A percentile compares a stretch with the other conserved stretches of the same genome.
These are phyloP conservation scores for Schizophyllum commune DNA, from an alignment of 1,284 basidiomycete species.

Conservation along the genomic window DNA sequence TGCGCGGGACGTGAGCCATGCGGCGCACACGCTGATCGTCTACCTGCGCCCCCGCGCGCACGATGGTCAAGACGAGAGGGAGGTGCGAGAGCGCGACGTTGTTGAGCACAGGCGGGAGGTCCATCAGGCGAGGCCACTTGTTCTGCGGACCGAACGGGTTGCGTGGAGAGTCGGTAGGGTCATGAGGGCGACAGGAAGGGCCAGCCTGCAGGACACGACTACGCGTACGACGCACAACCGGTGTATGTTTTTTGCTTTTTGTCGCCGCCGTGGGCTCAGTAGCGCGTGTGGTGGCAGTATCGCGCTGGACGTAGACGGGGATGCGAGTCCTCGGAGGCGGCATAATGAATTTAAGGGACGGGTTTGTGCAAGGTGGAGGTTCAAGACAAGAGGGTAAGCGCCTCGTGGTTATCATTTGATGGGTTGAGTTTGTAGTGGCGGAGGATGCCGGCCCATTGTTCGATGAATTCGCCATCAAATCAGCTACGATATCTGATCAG, in stretches of 20 bases:
- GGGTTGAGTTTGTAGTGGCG: too few species aligned
- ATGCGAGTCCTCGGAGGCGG: background rate
- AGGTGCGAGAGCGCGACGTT: background rate
- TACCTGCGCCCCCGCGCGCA: background rate
- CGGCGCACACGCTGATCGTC: background rate
- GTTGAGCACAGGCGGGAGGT: background rate
- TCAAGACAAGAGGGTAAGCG: too few species aligned
- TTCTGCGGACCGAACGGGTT: background rate
- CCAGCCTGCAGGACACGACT: background rate
- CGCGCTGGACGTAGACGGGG: background rate
- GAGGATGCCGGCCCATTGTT: too few species aligned
- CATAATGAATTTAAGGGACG: too few species aligned
- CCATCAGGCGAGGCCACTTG: background rate
- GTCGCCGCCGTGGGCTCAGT: background rate
- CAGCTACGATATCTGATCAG: too few species aligned
- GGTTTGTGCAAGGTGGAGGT: too few species aligned
- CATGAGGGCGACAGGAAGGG: background rate
- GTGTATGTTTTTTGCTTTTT: background rate
- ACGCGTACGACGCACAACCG: background rate
- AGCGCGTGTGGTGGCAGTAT: background rate
- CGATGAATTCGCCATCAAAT: too few species aligned
- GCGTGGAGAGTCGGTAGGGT: background rate
- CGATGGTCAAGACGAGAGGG: background rate
- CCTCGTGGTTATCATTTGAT: too few species aligned
- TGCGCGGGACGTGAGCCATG: background rate